A percentile compares a stretch with the other conserved stretches of the same genome.
phyloP scores from a whole-genome alignment of 768 basidiomycete species.

The Leccinum subgranulosum region DNA sequence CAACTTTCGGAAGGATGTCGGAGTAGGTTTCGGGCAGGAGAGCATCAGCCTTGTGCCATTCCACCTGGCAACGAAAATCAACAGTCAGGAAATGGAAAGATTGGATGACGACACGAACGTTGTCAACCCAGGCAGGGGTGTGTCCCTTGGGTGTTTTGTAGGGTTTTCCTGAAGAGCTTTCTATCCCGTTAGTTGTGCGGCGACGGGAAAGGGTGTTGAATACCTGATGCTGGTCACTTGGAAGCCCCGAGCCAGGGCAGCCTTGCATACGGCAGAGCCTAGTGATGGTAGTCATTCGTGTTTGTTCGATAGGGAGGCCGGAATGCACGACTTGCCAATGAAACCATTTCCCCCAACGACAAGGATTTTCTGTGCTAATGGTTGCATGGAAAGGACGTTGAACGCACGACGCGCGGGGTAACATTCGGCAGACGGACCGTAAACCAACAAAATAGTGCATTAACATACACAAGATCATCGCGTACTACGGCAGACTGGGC shows the following conservation, averaged over 20 bases:
- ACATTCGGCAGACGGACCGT: not conserved
- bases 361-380: constrained; percentile 60
- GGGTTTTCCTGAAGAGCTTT: constrained; percentile 82
- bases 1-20: constrained; percentile 59
- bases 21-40: constrained; percentile 72
- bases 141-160: constrained; percentile 90
- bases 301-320: not conserved
- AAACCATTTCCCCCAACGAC: constrained; percentile 99
- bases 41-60: constrained; percentile 85
- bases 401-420: not conserved
- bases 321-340: constrained; percentile 57
- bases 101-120: constrained; percentile 42
- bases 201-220: not conserved
- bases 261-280: constrained; percentile 93
- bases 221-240: constrained; percentile 90
- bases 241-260: constrained; percentile 81
- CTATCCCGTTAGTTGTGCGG: not conserved
- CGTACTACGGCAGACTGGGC: constrained; percentile 1
- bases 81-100: constrained; percentile 5
- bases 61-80: constrained; percentile 50
- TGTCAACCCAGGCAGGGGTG: constrained; percentile 77
- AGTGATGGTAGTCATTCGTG: constrained; percentile 7
- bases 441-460: not conserved
- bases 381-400: constrained; percentile 10
- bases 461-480: not conserved